Conservation (phyloP, 805 yeast species). For the Cyberlindnera maclurae region DNA sequence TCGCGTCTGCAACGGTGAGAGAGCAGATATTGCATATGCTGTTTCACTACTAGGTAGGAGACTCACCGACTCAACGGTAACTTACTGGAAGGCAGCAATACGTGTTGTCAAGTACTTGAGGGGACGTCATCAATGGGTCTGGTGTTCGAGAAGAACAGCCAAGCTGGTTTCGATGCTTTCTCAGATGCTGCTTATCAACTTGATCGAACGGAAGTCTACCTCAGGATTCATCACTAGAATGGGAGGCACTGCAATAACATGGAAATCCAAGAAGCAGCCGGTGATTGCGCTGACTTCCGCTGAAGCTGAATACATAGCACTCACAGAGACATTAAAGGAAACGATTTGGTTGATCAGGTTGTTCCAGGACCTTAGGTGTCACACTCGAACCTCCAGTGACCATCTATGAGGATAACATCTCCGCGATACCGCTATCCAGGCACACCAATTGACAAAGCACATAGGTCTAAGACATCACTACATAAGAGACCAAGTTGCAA, state of each 20-base stretch:
- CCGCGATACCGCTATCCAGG: neutral
- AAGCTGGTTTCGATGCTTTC: neutral
- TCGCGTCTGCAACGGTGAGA: slow-evolving; percentile 2
- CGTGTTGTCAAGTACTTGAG: neutral
- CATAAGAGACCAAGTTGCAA: slow-evolving; percentile 1
- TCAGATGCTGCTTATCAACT: slow-evolving; percentile 1
- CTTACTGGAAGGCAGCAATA: neutral
- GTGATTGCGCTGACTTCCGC: slow-evolving; percentile 3
- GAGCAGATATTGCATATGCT: slow-evolving; percentile 1
- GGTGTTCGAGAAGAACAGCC: neutral
- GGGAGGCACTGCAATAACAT: slow-evolving; percentile 1
- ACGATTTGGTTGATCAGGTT: slow-evolving; percentile 1
- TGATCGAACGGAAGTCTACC: neutral
- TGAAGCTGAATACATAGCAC: slow-evolving; percentile 5
- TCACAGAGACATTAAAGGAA: slow-evolving; percentile 1
- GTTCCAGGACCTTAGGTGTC: neutral
- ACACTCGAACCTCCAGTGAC: neutral
- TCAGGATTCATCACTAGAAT: slow-evolving; percentile 1
- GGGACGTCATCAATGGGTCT: neutral
- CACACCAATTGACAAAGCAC: slow-evolving; percentile 1
- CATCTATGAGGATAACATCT: neutral
- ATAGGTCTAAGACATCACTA: slow-evolving; percentile 1
- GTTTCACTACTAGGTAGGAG: slow-evolving; percentile 1
- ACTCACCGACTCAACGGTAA: neutral
- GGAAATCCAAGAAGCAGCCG: slow-evolving; percentile 3